Conservation (phyloP, 257 asterid species). For the Primulina tabacum region DNA sequence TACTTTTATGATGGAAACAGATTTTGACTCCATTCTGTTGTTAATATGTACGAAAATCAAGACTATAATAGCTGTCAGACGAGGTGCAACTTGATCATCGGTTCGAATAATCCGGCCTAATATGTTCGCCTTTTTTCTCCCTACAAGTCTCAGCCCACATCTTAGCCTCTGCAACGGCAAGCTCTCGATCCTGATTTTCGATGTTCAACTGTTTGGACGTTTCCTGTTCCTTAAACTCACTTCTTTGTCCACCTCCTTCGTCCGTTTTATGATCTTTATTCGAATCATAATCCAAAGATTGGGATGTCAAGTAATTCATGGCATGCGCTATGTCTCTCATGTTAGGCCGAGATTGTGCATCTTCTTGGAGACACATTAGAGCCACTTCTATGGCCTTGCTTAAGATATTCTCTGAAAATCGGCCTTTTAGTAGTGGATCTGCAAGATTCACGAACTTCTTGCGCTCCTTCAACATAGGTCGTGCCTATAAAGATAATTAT, state of each 20-base stretch:
- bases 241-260: not conserved
- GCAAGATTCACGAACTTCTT: constrained; percentile 28
- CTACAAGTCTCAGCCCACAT: not conserved
- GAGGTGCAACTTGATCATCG: not conserved
- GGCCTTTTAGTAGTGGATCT: constrained; percentile 34
- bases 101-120: too few species aligned
- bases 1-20: too few species aligned
- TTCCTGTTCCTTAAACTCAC: not conserved
- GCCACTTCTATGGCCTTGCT: constrained; percentile 37
- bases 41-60: not conserved
- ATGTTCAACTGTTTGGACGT: not conserved
- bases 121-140: too few species aligned
- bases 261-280: not conserved
- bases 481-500: constrained; percentile 29
- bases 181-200: not conserved
- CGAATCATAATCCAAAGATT: not conserved
- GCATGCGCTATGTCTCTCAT: not conserved
- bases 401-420: constrained; percentile 24
- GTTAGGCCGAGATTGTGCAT: constrained; percentile 15
- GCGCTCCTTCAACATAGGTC: constrained; percentile 36
- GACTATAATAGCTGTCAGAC: not conserved
- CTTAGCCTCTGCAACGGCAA: not conserved
- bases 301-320: not conserved
- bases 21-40: too few species aligned
- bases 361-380: constrained; percentile 33